A percentile compares a stretch with the other conserved stretches of the same genome.
Conservation (phyloP, 2,329 filamentous ascomycete species). For the Alternaria metachromatica region DNA sequence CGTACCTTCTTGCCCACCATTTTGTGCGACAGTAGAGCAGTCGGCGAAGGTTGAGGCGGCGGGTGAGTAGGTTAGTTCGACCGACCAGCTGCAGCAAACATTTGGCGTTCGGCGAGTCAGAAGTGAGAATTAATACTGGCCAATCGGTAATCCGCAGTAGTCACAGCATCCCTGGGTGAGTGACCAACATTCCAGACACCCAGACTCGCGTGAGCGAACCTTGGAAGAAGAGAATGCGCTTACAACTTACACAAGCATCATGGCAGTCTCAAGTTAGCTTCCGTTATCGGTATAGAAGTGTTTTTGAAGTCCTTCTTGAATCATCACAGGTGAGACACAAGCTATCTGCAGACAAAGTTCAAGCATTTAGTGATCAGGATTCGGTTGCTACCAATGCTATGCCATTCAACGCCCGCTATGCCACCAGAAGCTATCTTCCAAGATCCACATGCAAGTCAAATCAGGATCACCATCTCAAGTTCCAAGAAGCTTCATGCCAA, state of each 20-base stretch:
- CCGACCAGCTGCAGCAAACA: slow-evolving; percentile 30
- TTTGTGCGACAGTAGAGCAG: slow-evolving; percentile 18
- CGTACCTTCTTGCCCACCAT: slow-evolving; percentile 45
- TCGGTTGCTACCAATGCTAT: slow-evolving; percentile 2
- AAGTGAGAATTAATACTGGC: slow-evolving; percentile 16
- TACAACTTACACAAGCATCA: background rate
- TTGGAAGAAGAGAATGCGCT: background rate
- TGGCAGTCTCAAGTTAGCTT: background rate
- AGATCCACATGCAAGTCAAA: slow-evolving; percentile 1
- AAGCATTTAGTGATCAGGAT: background rate
- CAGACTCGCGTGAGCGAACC: background rate
- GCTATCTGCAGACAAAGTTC: background rate
- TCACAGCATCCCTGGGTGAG: slow-evolving; percentile 17
- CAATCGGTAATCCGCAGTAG: slow-evolving; percentile 40
- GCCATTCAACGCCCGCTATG: slow-evolving; percentile 18
- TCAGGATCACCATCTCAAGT: slow-evolving; percentile 6
- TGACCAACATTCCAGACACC: slow-evolving; percentile 17
- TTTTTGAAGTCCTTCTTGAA: background rate
- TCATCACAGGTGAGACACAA: background rate
- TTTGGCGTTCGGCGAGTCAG: slow-evolving; percentile 40
- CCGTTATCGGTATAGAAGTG: background rate
- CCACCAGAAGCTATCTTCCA: slow-evolving; percentile 13
- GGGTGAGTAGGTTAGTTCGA: slow-evolving; percentile 15
- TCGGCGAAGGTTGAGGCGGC: slow-evolving; percentile 17
- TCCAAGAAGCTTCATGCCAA: background rate